These are phyloP conservation scores for Mortierella polycephala DNA, from an alignment of 371 early-diverging fungal species.

Conservation along the genomic window DNA sequence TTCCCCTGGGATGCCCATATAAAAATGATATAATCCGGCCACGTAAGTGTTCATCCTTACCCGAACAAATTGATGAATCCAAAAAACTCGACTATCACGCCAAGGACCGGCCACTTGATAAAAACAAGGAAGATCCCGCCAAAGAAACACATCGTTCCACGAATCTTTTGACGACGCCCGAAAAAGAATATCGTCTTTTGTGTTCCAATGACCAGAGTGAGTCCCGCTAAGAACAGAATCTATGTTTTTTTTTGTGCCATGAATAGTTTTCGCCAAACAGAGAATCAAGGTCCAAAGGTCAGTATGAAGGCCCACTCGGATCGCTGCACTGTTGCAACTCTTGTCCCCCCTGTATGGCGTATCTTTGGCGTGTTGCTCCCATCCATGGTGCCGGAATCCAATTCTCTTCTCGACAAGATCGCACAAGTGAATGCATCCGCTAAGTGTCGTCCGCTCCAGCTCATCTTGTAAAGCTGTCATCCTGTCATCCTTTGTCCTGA, in stretches of 20 bases:
- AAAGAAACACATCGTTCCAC: slow-evolving; percentile 92
- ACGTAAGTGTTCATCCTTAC: slow-evolving; percentile 56
- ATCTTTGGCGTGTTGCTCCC: no score
- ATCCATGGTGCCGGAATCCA: no score
- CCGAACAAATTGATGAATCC: slow-evolving; percentile 98
- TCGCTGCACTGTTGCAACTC: no score
- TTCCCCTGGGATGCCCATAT: not conserved
- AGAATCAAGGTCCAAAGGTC: no score
- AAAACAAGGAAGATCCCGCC: slow-evolving; percentile 93
- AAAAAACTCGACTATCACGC: slow-evolving; percentile 90
- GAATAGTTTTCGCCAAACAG: not conserved
- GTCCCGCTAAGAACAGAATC: slow-evolving; percentile 92
- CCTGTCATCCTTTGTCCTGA: not conserved
- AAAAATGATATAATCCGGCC: not conserved
- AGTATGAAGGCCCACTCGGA: no score
- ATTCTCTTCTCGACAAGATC: no score
- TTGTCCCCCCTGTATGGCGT: no score
- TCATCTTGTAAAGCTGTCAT: not conserved
- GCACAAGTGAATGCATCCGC: no score
- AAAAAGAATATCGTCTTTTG: slow-evolving; percentile 88
- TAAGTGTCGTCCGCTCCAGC: not conserved
- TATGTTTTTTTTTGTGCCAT: slow-evolving; percentile 36
- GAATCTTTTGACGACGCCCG: slow-evolving; percentile 81
- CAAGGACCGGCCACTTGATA: slow-evolving; percentile 88
- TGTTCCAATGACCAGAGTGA: slow-evolving; percentile 89